Evolutionary conservation across 1,139 yeast genomes (phyloP).

Genomic region (Pichia sp.): DNA sequence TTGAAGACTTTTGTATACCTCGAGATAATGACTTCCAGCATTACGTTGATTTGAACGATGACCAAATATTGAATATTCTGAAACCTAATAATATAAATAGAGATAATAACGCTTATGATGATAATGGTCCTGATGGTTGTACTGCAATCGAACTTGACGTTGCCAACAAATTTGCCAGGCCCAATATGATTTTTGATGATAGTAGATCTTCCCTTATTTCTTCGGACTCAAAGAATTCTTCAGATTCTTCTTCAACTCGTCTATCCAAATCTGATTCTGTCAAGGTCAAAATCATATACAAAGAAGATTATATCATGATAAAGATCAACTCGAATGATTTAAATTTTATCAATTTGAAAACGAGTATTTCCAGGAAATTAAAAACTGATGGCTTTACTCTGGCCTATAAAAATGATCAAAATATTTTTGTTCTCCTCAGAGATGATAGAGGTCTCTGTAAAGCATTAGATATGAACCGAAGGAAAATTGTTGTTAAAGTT

Average conservation of each 20-base stretch:
- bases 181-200: not conserved
- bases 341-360: constrained; percentile 11
- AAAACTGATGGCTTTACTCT: constrained; percentile 12
- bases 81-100: constrained; percentile 5
- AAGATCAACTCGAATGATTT: constrained; percentile 11
- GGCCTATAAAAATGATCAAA: constrained; percentile 17
- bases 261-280: not conserved
- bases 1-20: constrained; percentile 8
- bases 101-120: not conserved
- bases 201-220: not conserved
- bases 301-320: constrained; percentile 17
- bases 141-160: not conserved
- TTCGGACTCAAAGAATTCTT: constrained; percentile 1
- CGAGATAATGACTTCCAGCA: constrained; percentile 13
- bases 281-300: constrained; percentile 13
- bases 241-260: not conserved
- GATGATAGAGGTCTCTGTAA: constrained; percentile 9
- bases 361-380: constrained; percentile 15
- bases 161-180: not conserved
- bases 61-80: constrained; percentile 12
- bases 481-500: constrained; percentile 11
- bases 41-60: constrained; percentile 11
- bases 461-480: constrained; percentile 5
- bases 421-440: constrained; percentile 9
- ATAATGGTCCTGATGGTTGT: no score